Conservation (phyloP, 2,329 filamentous ascomycete species). For the Graphium sp. region DNA sequence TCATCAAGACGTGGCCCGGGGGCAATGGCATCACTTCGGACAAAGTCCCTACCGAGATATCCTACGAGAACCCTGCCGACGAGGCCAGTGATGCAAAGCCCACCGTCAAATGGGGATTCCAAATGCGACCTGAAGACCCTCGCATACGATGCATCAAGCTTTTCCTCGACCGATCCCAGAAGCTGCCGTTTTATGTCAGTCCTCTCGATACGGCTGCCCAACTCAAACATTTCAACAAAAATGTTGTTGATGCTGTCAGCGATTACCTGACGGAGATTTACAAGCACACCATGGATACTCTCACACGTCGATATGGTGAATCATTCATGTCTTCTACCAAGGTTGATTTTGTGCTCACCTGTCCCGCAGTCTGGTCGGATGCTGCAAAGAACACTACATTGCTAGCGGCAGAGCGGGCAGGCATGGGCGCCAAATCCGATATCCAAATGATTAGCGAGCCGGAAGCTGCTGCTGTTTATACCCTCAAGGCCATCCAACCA, state of each 20-base stretch:
- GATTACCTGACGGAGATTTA: slow-evolving; percentile 68
- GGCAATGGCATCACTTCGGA: slow-evolving; percentile 77
- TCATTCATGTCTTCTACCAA: slow-evolving; percentile 62
- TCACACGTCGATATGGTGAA: slow-evolving; percentile 59
- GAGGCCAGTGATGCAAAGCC: slow-evolving; percentile 8
- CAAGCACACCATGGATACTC: slow-evolving; percentile 61
- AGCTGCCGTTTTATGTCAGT: slow-evolving; percentile 66
- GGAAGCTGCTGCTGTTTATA: slow-evolving; percentile 66
- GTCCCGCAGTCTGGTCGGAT: slow-evolving; percentile 73
- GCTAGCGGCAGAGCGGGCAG: slow-evolving; percentile 60
- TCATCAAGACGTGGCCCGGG: slow-evolving; percentile 74
- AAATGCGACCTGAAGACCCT: slow-evolving; percentile 62
- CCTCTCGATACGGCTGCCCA: slow-evolving; percentile 62
- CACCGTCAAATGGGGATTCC: slow-evolving; percentile 60
- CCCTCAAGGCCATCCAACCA: slow-evolving; percentile 62
- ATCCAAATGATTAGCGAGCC: slow-evolving; percentile 71
- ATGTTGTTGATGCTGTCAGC: slow-evolving; percentile 61
- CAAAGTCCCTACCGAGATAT: slow-evolving; percentile 71
- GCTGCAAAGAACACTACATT: slow-evolving; percentile 72
- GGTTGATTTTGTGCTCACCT: slow-evolving; percentile 66
- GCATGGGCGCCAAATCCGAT: slow-evolving; percentile 54
- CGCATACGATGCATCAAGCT: slow-evolving; percentile 71
- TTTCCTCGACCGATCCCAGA: slow-evolving; percentile 66
- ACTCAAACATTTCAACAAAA: slow-evolving; percentile 58
- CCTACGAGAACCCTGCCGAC: slow-evolving; percentile 26